Percentiles rank a stretch among this genome's conserved stretches.
phyloP scores from a whole-genome alignment of 2,329 filamentous ascomycete genomes.

The Curvularia sp. region DNA sequence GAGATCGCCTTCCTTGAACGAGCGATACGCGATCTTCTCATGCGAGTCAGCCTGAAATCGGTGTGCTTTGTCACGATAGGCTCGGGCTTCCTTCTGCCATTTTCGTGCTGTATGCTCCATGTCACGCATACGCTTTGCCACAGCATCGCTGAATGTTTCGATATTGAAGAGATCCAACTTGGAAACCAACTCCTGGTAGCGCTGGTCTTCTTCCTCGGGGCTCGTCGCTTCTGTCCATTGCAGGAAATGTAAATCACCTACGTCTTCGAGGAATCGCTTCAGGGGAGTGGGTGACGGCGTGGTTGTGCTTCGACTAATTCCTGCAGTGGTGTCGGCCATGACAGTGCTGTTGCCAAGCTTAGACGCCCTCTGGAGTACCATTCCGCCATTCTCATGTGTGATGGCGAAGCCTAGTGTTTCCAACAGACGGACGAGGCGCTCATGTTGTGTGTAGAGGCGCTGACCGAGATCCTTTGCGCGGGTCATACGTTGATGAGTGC shows the following conservation, averaged over 20 bases:
- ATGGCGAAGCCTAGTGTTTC: slow-evolving; percentile 88
- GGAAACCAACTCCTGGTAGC: slow-evolving; percentile 77
- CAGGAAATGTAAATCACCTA: slow-evolving; percentile 73
- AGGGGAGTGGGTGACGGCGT: slow-evolving; percentile 63
- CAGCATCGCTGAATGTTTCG: slow-evolving; percentile 81
- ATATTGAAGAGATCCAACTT: slow-evolving; percentile 81
- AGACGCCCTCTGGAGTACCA: slow-evolving; percentile 76
- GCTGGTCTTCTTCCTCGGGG: slow-evolving; percentile 70
- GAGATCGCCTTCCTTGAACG: slow-evolving; percentile 96
- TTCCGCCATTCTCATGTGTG: slow-evolving; percentile 72
- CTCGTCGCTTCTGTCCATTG: slow-evolving; percentile 81
- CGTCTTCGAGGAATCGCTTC: slow-evolving; percentile 66
- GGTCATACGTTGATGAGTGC: slow-evolving; percentile 73
- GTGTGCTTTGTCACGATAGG: slow-evolving; percentile 87
- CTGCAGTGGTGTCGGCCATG: slow-evolving; percentile 50
- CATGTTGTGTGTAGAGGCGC: slow-evolving; percentile 81
- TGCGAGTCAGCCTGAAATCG: slow-evolving; percentile 82
- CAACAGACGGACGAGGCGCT: slow-evolving; percentile 80
- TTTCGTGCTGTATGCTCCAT: slow-evolving; percentile 92
- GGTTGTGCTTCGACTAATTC: slow-evolving; percentile 60
- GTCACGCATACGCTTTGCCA: slow-evolving; percentile 90
- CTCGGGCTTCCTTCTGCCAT: slow-evolving; percentile 86
- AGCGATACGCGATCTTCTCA: slow-evolving; percentile 93
- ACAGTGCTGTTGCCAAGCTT: slow-evolving; percentile 61
- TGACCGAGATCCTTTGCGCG: slow-evolving; percentile 85